Percentiles rank a stretch among this genome's conserved stretches.
These are phyloP conservation scores for Dioscorea alata DNA, from an alignment of 106 monocot genomes.

Conservation along the genomic window DNA sequence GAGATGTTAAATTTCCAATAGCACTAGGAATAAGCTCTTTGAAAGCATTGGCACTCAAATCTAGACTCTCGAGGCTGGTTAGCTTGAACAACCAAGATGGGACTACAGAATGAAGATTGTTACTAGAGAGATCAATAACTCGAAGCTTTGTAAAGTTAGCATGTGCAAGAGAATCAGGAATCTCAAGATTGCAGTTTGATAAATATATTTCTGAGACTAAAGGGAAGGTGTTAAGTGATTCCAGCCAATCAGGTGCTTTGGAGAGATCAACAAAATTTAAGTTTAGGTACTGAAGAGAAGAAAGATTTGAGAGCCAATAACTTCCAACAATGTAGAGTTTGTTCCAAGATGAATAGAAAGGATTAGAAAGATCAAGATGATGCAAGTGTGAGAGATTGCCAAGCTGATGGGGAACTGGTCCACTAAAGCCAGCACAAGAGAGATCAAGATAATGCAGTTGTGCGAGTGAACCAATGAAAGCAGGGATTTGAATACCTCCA, in stretches of 20 bases:
- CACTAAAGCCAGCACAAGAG: background rate
- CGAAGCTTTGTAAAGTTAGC: conserved; percentile 15
- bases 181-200: background rate
- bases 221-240: conserved; percentile 4
- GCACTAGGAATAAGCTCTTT: no score
- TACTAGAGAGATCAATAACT: no score
- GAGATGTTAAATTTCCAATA: background rate
- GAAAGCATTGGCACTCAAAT: no score
- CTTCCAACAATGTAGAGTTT: background rate
- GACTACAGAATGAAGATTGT: no score
- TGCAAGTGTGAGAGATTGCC: conserved; percentile 25
- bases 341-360: background rate
- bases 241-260: background rate
- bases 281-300: conserved; percentile 17
- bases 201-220: conserved; percentile 1
- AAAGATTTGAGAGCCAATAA: conserved; percentile 17
- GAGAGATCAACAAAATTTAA: conserved; percentile 3
- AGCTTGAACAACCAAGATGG: no score
- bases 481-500: background rate
- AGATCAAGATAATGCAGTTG: conserved; percentile 31
- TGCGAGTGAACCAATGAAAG: conserved; percentile 17
- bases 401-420: conserved; percentile 17
- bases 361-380: conserved; percentile 9
- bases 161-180: conserved; percentile 1
- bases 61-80: no score